phyloP scores from a whole-genome alignment of 805 yeast species.

The Millerago galiae region DNA sequence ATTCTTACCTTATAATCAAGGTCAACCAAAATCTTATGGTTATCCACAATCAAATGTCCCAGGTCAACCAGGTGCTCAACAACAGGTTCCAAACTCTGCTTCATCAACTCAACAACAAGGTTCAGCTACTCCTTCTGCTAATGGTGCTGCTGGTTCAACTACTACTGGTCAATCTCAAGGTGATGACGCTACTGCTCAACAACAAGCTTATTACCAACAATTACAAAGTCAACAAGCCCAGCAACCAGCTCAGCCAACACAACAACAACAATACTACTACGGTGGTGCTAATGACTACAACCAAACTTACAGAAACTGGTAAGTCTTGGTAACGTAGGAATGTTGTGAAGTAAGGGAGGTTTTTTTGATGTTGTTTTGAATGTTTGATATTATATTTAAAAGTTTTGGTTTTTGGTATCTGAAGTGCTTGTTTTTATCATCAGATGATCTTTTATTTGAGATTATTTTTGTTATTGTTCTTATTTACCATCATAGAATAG shows the following conservation, averaged over 20 bases:
- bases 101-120: conserved; percentile 11
- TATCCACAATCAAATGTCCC: conserved; percentile 8
- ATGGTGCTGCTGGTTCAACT: conserved; percentile 10
- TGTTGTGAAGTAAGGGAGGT: background rate
- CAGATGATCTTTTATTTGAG: background rate
- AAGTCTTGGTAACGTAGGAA: background rate
- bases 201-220: conserved; percentile 1
- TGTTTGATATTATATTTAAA: background rate
- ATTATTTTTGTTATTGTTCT: background rate
- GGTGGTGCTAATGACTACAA: conserved; percentile 13
- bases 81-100: conserved; percentile 6
- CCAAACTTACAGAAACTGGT: conserved; percentile 7
- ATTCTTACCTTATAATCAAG: conserved; percentile 12
- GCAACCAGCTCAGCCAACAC: conserved; percentile 20
- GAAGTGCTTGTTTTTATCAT: background rate
- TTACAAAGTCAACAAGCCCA: conserved; percentile 13
- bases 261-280: conserved; percentile 15
- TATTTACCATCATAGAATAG: background rate
- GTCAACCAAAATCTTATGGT: conserved; percentile 19
- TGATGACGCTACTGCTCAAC: conserved; percentile 14
- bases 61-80: conserved; percentile 8
- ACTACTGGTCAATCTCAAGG: conserved; percentile 11
- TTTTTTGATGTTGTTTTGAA: background rate
- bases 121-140: conserved; percentile 9
- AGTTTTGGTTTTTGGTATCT: background rate